Evolutionary conservation across 768 basidiomycete species (phyloP).

Genomic region (Sporobolomyces phaffii): DNA sequence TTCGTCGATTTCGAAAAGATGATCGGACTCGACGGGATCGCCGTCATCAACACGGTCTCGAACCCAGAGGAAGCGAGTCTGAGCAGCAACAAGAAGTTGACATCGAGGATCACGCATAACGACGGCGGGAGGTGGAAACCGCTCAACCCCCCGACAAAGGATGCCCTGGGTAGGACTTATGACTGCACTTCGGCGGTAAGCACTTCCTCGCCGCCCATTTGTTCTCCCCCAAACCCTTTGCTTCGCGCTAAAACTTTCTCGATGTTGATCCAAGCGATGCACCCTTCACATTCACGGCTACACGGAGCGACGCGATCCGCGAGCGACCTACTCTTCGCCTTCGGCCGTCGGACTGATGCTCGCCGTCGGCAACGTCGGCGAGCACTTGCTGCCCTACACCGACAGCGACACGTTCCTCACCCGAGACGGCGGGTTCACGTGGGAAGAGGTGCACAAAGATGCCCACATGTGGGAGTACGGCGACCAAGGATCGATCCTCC

Average conservation of each 20-base stretch:
- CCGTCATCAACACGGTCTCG: constrained; percentile 79
- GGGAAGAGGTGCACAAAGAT: constrained; percentile 98
- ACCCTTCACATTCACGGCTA: constrained; percentile 89
- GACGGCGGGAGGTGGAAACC: constrained; percentile 90
- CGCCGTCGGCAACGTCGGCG: constrained; percentile 94
- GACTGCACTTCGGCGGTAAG: constrained; percentile 63
- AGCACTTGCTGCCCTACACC: constrained; percentile 66
- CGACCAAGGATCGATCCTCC: constrained; percentile 85
- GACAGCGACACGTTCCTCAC: constrained; percentile 94
- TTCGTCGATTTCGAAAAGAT: constrained; percentile 98
- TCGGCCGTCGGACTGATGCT: constrained; percentile 87
- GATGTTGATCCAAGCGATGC: no score
- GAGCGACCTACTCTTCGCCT: constrained; percentile 89
- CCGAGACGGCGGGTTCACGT: constrained; percentile 92
- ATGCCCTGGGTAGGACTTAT: constrained; percentile 70
- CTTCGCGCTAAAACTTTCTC: no score
- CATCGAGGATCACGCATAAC: constrained; percentile 88
- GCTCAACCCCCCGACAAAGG: constrained; percentile 63
- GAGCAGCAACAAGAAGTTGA: constrained; percentile 65
- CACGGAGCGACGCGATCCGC: constrained; percentile 81
- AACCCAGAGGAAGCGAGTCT: constrained; percentile 71
- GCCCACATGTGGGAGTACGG: constrained; percentile 98
- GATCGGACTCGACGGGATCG: constrained; percentile 90
- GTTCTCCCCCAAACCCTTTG: no score
- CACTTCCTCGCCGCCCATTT: not conserved